Conservation (phyloP, 176 grass and related monocot species). For the Eragrostis nindensis region DNA sequence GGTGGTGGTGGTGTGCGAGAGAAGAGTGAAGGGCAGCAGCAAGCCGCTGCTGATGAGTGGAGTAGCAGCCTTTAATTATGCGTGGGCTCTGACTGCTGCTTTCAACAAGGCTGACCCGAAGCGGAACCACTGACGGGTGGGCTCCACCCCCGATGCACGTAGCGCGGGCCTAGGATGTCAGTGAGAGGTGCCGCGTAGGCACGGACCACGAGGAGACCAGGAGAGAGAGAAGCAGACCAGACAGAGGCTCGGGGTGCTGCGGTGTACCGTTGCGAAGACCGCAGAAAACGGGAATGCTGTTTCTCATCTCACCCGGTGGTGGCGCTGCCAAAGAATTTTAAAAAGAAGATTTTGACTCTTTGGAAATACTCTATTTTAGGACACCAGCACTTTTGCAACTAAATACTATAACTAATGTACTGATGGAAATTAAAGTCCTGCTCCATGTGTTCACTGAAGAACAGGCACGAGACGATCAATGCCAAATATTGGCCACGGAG, state of each 20-base stretch:
- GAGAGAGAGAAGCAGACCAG: not conserved
- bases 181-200: not conserved
- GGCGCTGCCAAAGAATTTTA: too few relatives aligned
- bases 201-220: not conserved
- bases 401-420: too few relatives aligned
- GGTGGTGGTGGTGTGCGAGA: not conserved
- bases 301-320: too few relatives aligned
- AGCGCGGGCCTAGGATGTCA: not conserved
- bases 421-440: too few relatives aligned
- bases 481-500: not conserved
- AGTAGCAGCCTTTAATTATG: constrained; percentile 3
- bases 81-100: not conserved
- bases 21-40: not conserved
- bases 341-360: too few relatives aligned
- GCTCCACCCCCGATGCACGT: not conserved
- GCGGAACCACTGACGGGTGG: not conserved
- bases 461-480: not conserved
- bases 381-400: too few relatives aligned
- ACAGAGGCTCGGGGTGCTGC: too few relatives aligned
- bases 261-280: too few relatives aligned
- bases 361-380: too few relatives aligned
- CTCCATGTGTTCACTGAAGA: not conserved
- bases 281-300: too few relatives aligned
- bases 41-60: too few relatives aligned
- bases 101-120: not conserved